Base-by-base conservation (phyloP, 257 asterid species). In the Ballota nigra region DNA sequence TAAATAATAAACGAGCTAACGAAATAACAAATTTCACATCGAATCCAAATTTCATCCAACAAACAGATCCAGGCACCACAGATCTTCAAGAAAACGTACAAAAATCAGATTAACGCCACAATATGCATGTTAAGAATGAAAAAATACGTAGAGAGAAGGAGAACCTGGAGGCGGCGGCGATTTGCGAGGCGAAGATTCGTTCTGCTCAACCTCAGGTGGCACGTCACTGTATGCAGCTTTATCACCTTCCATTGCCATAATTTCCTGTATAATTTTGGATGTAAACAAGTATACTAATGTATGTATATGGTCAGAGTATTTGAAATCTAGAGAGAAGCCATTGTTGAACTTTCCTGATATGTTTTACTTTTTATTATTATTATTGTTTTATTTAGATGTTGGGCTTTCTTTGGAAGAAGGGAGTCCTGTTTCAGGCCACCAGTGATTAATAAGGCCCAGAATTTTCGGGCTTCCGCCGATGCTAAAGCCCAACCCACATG, bases 141-240 rank as follows among this genome's bases (percentile, higher is more conserved):
- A 7, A 61, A 55, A 69, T 8, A 52, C 70, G 76, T 59, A 2
- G 64, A 47, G 55, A 55, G 31, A 55, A 36, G 36, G 57, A 47
- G 8, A 66, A 81, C 86, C 86, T 75, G 91, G 77, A 53, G 86
- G 80, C 69, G 96, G 74, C 68, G 93, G 63, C 8, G 96, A 85
- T 81, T 89, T 78, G 72, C 76, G 90, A 74, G 96, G 87, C 75
- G 97, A 80, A 52, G 88, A 84, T 16, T 78, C 81, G 63, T 73
- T 55, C 71, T 70, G 85, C 69, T 79, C 78, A 75, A 64, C 83
- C 79, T 88, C 94, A 60, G 85, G 70, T 26, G 85, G 62, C 40
- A 79, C 83, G 68, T 81, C 75, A 62, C 72, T 75, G 82, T 81
- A 53, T 15, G 75, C 70, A 47, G 87, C 81, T 66, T 81, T 78